These are phyloP conservation scores for Ogataea hybrid DNA, from an alignment of 1,139 yeast genomes.

Conservation along the genomic window DNA sequence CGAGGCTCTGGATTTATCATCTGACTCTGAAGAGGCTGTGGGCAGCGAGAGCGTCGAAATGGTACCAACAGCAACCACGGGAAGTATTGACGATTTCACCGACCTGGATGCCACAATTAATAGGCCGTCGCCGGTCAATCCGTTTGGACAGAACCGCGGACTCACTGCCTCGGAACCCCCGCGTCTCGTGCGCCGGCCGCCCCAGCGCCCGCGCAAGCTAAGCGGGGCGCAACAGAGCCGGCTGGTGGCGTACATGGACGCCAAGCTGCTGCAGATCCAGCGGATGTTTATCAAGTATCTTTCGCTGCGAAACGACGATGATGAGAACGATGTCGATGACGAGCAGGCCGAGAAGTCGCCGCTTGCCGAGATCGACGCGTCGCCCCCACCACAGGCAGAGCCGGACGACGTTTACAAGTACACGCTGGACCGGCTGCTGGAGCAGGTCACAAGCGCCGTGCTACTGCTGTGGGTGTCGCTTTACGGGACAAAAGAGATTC, in stretches of 20 bases:
- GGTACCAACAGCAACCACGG: not conserved
- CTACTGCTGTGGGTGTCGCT: slow-evolving; percentile 61
- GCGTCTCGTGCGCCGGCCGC: slow-evolving; percentile 8
- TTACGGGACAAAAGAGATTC: slow-evolving; percentile 29
- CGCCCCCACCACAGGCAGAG: slow-evolving; percentile 5
- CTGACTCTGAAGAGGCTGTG: slow-evolving; percentile 16
- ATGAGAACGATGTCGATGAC: slow-evolving; percentile 7
- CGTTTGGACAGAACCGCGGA: slow-evolving; percentile 27
- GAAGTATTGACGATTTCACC: slow-evolving; percentile 8
- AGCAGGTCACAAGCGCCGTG: slow-evolving; percentile 45
- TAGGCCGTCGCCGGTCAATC: slow-evolving; percentile 26
- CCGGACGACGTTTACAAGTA: slow-evolving; percentile 25
- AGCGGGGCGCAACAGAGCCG: slow-evolving; percentile 56
- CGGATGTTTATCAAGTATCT: slow-evolving; percentile 63
- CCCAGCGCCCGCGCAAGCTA: slow-evolving; percentile 23
- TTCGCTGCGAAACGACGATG: slow-evolving; percentile 32
- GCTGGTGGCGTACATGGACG: slow-evolving; percentile 60
- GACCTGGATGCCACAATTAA: slow-evolving; percentile 14
- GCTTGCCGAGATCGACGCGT: not conserved
- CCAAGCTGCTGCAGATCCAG: slow-evolving; percentile 53
- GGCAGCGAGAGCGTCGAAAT: not conserved
- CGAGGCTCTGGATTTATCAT: slow-evolving; percentile 18
- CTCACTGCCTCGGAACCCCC: slow-evolving; percentile 24
- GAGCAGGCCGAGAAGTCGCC: not conserved
- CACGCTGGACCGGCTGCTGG: slow-evolving; percentile 41